These are phyloP conservation scores for Cordyceps tenuipes DNA, from an alignment of 2,329 filamentous ascomycete species.

Conservation along the genomic window DNA sequence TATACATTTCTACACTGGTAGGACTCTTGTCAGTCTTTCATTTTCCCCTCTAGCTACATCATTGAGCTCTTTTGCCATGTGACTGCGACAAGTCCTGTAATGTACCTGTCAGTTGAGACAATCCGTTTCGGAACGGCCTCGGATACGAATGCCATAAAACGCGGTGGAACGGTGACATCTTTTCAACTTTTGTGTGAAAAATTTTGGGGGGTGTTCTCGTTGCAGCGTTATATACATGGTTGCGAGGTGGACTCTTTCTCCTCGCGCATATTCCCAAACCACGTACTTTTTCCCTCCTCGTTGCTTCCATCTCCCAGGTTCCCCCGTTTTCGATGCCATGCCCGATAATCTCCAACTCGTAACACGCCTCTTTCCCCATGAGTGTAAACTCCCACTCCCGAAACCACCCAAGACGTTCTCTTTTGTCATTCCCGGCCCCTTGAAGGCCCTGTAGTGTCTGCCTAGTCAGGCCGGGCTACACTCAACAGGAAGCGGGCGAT, in stretches of 20 bases:
- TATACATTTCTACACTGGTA: neutral
- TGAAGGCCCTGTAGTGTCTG: too few relatives aligned
- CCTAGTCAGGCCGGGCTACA: too few relatives aligned
- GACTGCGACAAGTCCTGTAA: neutral
- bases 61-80: neutral
- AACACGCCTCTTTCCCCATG: neutral
- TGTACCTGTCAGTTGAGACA: neutral
- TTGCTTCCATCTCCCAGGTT: neutral
- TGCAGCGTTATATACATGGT: constrained; percentile 14
- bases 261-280: constrained; percentile 1
- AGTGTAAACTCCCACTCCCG: too few relatives aligned
- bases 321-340: neutral
- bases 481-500: too few relatives aligned
- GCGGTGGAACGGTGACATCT: too few relatives aligned
- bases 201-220: constrained; percentile 8
- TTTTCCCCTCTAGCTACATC: neutral
- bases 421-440: too few relatives aligned
- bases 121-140: too few relatives aligned
- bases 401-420: too few relatives aligned
- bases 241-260: neutral
- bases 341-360: neutral
- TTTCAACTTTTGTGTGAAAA: neutral
- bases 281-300: neutral
- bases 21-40: neutral
- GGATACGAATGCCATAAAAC: too few relatives aligned